These are phyloP conservation scores for Trichoderma reesei DNA, from an alignment of 495 filamentous ascomycete genomes.

Conservation along the genomic window DNA sequence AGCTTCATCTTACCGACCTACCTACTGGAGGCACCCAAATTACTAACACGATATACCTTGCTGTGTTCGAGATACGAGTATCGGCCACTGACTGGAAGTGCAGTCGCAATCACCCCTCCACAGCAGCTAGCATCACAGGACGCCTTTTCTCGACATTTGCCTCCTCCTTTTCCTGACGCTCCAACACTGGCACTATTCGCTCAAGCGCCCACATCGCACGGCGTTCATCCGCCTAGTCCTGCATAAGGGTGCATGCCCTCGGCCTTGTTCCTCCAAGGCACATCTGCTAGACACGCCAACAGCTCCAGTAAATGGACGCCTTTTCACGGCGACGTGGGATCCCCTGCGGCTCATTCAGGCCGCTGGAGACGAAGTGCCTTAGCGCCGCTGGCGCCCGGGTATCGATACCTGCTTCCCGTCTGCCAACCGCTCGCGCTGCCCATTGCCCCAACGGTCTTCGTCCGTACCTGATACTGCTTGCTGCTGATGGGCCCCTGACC, in stretches of 20 bases:
- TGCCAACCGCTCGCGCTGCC: background rate
- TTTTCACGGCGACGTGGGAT: background rate
- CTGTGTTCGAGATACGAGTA: too few relatives aligned
- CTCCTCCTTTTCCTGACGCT: background rate
- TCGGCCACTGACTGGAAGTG: too few relatives aligned
- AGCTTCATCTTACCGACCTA: too few relatives aligned
- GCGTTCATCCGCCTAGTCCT: background rate
- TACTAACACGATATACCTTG: too few relatives aligned
- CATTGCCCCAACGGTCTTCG: too few relatives aligned
- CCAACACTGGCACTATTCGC: background rate
- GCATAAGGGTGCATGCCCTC: background rate
- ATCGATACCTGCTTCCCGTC: background rate
- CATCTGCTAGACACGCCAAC: background rate
- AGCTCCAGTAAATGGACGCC: background rate
- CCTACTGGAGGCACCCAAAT: too few relatives aligned
- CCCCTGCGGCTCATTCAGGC: conserved; percentile 5
- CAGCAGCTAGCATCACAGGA: too few relatives aligned
- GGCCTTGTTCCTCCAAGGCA: background rate
- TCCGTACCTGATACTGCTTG: background rate
- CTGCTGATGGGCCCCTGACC: background rate
- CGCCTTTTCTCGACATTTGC: too few relatives aligned
- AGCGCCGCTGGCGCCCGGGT: background rate
- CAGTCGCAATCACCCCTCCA: too few relatives aligned
- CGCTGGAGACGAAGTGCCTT: background rate
- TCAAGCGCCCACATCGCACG: background rate